A percentile compares a stretch with the other conserved stretches of the same genome.
Evolutionary conservation across 768 basidiomycete genomes (phyloP).

Genomic region (Tephrocybe rancida): DNA sequence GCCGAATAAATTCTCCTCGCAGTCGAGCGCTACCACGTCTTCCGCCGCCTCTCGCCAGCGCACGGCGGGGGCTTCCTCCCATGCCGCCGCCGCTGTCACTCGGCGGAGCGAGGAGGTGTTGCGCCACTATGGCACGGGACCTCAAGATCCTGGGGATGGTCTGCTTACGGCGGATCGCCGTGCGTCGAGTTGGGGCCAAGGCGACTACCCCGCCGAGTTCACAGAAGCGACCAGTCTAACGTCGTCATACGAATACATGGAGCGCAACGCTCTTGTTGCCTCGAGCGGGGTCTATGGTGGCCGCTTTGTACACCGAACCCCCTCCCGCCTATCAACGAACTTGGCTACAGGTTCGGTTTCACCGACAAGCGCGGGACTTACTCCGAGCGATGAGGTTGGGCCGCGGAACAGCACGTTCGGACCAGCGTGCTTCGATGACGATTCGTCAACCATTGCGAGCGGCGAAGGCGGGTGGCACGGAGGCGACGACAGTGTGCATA

Average conservation of each 20-base stretch:
- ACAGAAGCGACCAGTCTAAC: constrained; percentile 33
- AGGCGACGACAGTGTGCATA: constrained; percentile 30
- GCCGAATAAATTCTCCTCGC: constrained; percentile 23
- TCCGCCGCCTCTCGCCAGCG: too few species aligned
- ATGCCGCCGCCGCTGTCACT: constrained; percentile 1
- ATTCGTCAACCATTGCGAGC: constrained; percentile 55
- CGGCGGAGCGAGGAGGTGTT: constrained; percentile 53
- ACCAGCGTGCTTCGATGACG: constrained; percentile 42
- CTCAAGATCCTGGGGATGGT: constrained; percentile 13
- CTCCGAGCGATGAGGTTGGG: constrained; percentile 8
- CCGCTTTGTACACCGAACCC: constrained; percentile 17
- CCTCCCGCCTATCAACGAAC: constrained; percentile 15
- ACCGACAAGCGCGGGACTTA: not conserved
- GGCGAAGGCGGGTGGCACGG: constrained; percentile 26
- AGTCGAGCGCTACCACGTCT: constrained; percentile 1
- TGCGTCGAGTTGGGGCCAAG: constrained; percentile 67
- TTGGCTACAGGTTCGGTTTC: not conserved
- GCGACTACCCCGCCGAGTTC: constrained; percentile 41
- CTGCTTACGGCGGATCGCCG: constrained; percentile 48
- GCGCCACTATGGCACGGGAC: constrained; percentile 25
- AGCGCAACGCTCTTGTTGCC: constrained; percentile 35
- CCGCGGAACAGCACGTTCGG: constrained; percentile 19
- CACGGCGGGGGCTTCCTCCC: not conserved
- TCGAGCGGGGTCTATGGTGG: constrained; percentile 16
- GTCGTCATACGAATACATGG: constrained; percentile 44